Conservation (phyloP, 768 basidiomycete genomes). For the Russula olivacea region DNA sequence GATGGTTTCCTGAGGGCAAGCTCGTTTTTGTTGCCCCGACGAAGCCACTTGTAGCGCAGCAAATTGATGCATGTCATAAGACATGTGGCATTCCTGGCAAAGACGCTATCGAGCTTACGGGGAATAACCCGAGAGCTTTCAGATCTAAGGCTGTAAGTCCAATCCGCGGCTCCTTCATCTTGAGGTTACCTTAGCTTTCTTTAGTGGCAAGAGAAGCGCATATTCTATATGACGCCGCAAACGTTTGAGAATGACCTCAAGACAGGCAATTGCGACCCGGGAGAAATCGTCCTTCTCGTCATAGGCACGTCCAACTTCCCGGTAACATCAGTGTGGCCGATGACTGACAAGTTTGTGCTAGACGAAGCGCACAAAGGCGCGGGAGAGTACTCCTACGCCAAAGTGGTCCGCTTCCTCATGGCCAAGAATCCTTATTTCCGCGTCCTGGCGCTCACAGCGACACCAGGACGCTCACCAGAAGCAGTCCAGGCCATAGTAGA, state of each 20-base stretch:
- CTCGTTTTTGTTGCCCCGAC: constrained; percentile 95
- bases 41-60: constrained; percentile 93
- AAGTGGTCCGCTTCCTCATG: constrained; percentile 84
- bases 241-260: constrained; percentile 84
- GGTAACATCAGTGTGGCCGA: not conserved
- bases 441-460: constrained; percentile 89
- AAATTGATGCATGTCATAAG: constrained; percentile 88
- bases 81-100: constrained; percentile 88
- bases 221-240: constrained; percentile 96
- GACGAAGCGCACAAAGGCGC: constrained; percentile 95
- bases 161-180: not conserved
- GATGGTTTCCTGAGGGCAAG: constrained; percentile 90
- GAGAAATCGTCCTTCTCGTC: constrained; percentile 80
- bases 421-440: constrained; percentile 92
- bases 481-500: constrained; percentile 91
- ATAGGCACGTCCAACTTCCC: constrained; percentile 51
- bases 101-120: constrained; percentile 85
- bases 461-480: constrained; percentile 81
- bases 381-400: constrained; percentile 89
- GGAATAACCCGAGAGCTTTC: constrained; percentile 49
- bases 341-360: constrained; percentile 29
- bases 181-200: not conserved
- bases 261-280: constrained; percentile 65
- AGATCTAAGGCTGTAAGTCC: constrained; percentile 56
- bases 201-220: constrained; percentile 76